A percentile compares a stretch with the other conserved stretches of the same genome.
These are phyloP conservation scores for Globisporangium canariense DNA, from an alignment of 352 stramenopile species.

Conservation along the genomic window DNA sequence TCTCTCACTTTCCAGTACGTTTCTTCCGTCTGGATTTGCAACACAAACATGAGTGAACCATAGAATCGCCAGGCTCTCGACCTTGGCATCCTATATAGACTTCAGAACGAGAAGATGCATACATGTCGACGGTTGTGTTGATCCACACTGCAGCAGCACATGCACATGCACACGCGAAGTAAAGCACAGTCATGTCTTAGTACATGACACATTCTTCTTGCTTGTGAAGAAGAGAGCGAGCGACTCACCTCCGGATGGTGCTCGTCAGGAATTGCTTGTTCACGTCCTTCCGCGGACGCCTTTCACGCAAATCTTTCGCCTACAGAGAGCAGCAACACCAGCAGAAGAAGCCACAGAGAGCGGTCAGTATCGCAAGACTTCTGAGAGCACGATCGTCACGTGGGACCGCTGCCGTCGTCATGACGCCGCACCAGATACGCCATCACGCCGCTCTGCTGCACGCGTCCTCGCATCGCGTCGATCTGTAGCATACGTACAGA, in stretches of 20 bases:
- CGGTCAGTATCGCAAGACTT: not conserved
- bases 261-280: slow-evolving; percentile 67
- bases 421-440: slow-evolving; percentile 40
- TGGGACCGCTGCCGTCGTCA: not conserved
- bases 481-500: slow-evolving; percentile 22
- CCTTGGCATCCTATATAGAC: not conserved
- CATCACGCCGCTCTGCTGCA: slow-evolving; percentile 41
- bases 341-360: not conserved
- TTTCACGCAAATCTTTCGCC: slow-evolving; percentile 19
- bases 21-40: slow-evolving; percentile 36
- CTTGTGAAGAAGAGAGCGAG: too few species aligned
- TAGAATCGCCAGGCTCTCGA: not conserved
- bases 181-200: not conserved
- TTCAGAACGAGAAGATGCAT: not conserved
- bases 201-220: too few species aligned
- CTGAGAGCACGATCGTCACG: not conserved
- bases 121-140: slow-evolving; percentile 60
- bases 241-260: slow-evolving; percentile 54
- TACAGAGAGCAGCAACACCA: not conserved
- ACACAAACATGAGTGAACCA: not conserved
- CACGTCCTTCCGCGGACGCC: slow-evolving; percentile 42
- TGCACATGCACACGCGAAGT: not conserved
- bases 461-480: slow-evolving; percentile 25
- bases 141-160: slow-evolving; percentile 33
- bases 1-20: slow-evolving; percentile 52